Evolutionary conservation across 1,139 yeast species (phyloP), one percentile per base, ranked within the genome.

Genomic region (Yamadazyma friedrichii): DNA sequence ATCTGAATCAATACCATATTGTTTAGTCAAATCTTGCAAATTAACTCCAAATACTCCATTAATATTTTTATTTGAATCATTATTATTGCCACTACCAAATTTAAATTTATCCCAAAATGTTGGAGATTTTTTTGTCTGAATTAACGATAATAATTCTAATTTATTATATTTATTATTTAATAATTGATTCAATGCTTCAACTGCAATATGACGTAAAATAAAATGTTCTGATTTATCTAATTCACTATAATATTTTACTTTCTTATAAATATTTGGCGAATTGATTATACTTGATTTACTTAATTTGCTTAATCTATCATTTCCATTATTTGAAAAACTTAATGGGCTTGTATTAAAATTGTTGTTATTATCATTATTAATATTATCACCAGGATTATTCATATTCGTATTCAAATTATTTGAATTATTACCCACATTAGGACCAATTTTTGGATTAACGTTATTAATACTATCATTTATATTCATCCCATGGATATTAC

Each of bases 1-100:
- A 40, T 86, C 88, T 1, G 96, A 84, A 39, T 88, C 96, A 24
- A 84, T 84, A 1, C 98, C 98, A 60, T 82, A 86, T 54, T 79
- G 80, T 22, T 76, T 80, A 2, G 91, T 84, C 35, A 93, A 69
- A 6, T 75, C 77, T 36, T 80, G 87, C 43, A 93, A 68, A 13
- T 94, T 84, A 3, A 82, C 77, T 0, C 96, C 97, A 66, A 93
- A 93, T 0, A 91, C 95, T 13, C 57, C 59, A 44, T 50, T 42
- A 11, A 49, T 42, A 45, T 67, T 67, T 31, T 62, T 61, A 40
- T 55, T 55, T 33, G 55, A 62, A 32, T 52, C 61, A 20, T 53
- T 51, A 31, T 46, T 54, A 26, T 54, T 62, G 28, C 54, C 57
- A 24, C 55, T 54, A 26, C 52, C 58, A 26, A 65, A 62, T 15